Evolutionary conservation across 768 basidiomycete species (phyloP).

Genomic region (Termitomyces sp.): DNA sequence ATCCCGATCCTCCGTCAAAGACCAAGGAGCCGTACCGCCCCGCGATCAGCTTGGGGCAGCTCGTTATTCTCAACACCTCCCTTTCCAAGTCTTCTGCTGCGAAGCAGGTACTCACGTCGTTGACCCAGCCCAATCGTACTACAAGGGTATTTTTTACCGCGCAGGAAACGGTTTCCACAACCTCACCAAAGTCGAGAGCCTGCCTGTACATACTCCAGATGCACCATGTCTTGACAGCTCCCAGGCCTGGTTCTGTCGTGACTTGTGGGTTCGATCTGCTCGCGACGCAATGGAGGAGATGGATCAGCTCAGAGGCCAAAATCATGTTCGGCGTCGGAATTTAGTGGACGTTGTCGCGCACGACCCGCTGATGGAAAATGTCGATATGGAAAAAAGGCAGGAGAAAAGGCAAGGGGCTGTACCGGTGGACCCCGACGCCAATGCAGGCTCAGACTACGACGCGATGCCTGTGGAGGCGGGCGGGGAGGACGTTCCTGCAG

Average conservation of each 20-base stretch:
- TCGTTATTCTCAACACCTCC: conserved; percentile 88
- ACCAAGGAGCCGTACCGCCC: conserved; percentile 81
- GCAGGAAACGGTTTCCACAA: conserved; percentile 83
- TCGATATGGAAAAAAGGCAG: conserved; percentile 21
- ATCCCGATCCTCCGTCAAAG: conserved; percentile 88
- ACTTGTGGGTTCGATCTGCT: conserved; percentile 92
- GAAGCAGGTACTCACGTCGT: conserved; percentile 97
- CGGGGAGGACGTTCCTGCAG: conserved; percentile 37
- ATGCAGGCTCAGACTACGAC: conserved; percentile 85
- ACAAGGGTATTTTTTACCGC: conserved; percentile 84
- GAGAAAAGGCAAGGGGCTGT: conserved; percentile 21
- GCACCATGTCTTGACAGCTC: conserved; percentile 92
- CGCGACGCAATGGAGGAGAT: conserved; percentile 66
- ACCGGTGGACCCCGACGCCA: conserved; percentile 63
- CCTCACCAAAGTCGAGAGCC: conserved; percentile 55
- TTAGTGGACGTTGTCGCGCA: conserved; percentile 31
- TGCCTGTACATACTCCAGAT: conserved; percentile 63
- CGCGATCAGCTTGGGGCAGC: conserved; percentile 78
- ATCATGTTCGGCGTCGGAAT: conserved; percentile 24
- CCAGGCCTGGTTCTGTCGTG: conserved; percentile 98
- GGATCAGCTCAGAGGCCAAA: conserved; percentile 32
- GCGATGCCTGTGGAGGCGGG: conserved; percentile 73
- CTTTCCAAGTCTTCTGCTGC: conserved; percentile 99
- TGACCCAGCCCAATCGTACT: conserved; percentile 94
- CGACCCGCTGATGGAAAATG: conserved; percentile 28